phyloP scores from a whole-genome alignment of 441 rosid species.

The Aleurites moluccanus region DNA sequence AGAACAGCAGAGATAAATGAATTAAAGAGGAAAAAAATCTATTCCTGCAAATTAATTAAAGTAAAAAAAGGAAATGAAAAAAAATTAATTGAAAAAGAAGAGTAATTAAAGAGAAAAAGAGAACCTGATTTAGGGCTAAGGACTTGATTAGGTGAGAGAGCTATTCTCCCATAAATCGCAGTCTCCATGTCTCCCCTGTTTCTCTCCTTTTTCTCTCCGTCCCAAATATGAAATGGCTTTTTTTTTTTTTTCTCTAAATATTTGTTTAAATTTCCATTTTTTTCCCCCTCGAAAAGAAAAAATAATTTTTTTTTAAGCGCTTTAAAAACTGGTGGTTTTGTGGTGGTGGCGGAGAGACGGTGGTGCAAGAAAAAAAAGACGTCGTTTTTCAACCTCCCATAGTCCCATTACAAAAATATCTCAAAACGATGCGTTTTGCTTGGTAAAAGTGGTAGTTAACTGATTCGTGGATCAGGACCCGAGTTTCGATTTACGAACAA shows the following conservation, averaged over 20 bases:
- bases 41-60: neutral
- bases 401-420: neutral
- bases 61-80: neutral
- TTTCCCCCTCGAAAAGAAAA: neutral
- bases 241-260: neutral
- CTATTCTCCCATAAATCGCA: slow-evolving; percentile 74
- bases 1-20: neutral
- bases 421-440: slow-evolving; percentile 9
- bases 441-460: neutral
- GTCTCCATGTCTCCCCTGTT: slow-evolving; percentile 57
- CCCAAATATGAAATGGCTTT: slow-evolving; percentile 1
- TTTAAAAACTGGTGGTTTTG: neutral
- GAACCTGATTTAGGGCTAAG: slow-evolving; percentile 70
- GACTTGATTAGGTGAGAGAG: slow-evolving; percentile 76
- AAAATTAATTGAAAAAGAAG: neutral
- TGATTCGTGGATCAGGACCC: neutral
- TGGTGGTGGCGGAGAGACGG: slow-evolving; percentile 18
- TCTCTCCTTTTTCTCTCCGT: neutral
- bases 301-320: neutral
- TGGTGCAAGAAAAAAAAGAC: neutral
- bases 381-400: neutral
- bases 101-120: neutral
- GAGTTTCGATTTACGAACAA: too few relatives aligned
- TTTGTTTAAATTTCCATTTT: neutral
- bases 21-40: neutral